phyloP scores from a whole-genome alignment of 176 grass and related monocot species.

The Alopecurus myosuroides region DNA sequence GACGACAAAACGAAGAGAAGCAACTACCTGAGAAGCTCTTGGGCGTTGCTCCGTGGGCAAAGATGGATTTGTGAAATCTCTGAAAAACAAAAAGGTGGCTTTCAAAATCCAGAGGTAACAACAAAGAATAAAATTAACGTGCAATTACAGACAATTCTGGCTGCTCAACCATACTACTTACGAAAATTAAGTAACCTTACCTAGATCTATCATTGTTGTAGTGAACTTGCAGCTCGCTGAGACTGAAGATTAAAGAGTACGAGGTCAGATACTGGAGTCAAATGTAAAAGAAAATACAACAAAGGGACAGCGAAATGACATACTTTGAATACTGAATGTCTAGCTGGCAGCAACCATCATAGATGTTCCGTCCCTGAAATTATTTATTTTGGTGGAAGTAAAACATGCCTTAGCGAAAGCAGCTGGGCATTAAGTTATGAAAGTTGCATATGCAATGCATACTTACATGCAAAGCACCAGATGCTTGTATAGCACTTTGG shows the following conservation, averaged over 20 bases:
- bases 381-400: conserved; percentile 4
- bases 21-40: conserved; percentile 60
- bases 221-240: conserved; percentile 96
- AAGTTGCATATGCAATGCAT: conserved; percentile 5
- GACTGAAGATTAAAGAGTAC: conserved; percentile 56
- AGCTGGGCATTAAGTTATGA: background rate
- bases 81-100: conserved; percentile 33
- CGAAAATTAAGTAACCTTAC: conserved; percentile 30
- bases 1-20: background rate
- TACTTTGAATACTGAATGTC: conserved; percentile 99
- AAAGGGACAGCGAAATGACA: conserved; percentile 2
- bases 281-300: background rate
- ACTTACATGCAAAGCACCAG: conserved; percentile 77
- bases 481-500: conserved; percentile 74
- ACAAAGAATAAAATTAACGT: background rate
- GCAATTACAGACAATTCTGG: background rate
- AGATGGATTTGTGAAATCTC: conserved; percentile 95
- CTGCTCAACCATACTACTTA: background rate
- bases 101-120: background rate
- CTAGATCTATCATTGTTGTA: conserved; percentile 97
- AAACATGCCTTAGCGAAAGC: conserved; percentile 26
- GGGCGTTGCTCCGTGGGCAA: conserved; percentile 83
- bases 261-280: conserved; percentile 20
- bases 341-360: conserved; percentile 99
- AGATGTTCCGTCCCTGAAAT: conserved; percentile 92